These are phyloP conservation scores for Entomortierella beljakovae DNA, from an alignment of 192 early-diverging fungal genomes.

Conservation along the genomic window DNA sequence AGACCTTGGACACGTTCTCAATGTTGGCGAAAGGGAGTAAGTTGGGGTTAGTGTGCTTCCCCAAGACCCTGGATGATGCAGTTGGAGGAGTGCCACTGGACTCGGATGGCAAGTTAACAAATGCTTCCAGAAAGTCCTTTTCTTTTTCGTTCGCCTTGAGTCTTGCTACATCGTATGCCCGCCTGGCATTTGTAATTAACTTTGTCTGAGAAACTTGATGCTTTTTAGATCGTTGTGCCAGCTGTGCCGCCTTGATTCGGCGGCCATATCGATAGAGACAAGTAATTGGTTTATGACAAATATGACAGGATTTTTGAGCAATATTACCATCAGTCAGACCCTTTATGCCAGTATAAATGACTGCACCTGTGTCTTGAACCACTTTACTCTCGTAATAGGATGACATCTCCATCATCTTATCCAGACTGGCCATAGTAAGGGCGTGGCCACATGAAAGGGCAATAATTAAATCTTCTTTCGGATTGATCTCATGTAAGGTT, in stretches of 20 bases:
- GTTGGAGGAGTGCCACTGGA: not conserved
- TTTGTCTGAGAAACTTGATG: not conserved
- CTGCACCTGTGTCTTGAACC: constrained; percentile 3
- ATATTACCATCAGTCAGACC: constrained; percentile 19
- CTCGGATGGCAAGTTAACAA: not conserved
- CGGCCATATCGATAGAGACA: constrained; percentile 51
- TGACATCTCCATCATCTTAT: constrained; percentile 58
- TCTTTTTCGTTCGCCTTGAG: not conserved
- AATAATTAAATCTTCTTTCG: constrained; percentile 58
- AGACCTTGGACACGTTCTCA: not conserved
- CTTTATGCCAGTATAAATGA: constrained; percentile 18
- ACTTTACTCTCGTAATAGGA: constrained; percentile 44
- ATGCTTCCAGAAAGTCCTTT: not conserved
- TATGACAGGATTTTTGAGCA: constrained; percentile 36
- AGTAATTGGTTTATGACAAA: constrained; percentile 60
- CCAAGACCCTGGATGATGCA: not conserved
- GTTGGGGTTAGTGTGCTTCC: not conserved
- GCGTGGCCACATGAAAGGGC: constrained; percentile 63
- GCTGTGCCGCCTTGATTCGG: constrained; percentile 38
- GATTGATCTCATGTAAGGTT: constrained; percentile 54
- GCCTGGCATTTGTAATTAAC: not conserved
- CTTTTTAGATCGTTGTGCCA: constrained; percentile 43
- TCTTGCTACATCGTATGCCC: constrained; percentile 5
- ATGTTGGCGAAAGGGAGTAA: constrained; percentile 8
- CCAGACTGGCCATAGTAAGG: constrained; percentile 63